Evolutionary conservation across 176 grass and related monocot genomes (phyloP).

Genomic region (Leersia perrieri): DNA sequence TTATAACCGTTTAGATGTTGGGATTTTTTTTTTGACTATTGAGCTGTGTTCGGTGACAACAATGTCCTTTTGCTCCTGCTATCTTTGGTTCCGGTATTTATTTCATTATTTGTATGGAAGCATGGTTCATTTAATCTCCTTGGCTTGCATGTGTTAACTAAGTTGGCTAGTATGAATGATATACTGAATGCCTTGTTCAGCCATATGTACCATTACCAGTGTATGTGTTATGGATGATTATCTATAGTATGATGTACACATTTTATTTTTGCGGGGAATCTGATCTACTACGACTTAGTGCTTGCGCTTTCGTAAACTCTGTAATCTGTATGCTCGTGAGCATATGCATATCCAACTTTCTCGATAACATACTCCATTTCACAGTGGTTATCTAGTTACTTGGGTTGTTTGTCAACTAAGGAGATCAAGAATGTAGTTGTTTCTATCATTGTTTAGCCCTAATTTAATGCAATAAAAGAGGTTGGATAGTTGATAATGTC

Average conservation of each 20-base stretch:
- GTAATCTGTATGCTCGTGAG: background rate
- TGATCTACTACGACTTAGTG: background rate
- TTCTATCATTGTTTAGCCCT: background rate
- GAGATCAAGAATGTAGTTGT: background rate
- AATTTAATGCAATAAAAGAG: background rate
- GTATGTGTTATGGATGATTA: background rate
- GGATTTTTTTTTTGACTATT: background rate
- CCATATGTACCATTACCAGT: no score
- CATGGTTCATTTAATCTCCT: background rate
- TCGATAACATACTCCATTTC: background rate
- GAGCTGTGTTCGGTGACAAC: background rate
- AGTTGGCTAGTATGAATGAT: background rate
- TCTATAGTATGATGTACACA: background rate
- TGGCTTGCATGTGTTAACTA: background rate
- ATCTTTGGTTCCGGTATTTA: background rate
- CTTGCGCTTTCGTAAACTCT: background rate
- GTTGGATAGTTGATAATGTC: background rate
- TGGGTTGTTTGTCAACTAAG: background rate
- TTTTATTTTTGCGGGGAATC: no score
- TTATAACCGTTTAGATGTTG: background rate
- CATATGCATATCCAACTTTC: background rate
- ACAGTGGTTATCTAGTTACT: background rate
- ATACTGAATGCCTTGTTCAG: background rate
- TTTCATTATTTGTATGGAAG: background rate
- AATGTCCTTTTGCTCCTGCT: background rate